These are phyloP conservation scores for Dichotomopilus funicola DNA, from an alignment of 2,329 filamentous ascomycete species.

Conservation along the genomic window DNA sequence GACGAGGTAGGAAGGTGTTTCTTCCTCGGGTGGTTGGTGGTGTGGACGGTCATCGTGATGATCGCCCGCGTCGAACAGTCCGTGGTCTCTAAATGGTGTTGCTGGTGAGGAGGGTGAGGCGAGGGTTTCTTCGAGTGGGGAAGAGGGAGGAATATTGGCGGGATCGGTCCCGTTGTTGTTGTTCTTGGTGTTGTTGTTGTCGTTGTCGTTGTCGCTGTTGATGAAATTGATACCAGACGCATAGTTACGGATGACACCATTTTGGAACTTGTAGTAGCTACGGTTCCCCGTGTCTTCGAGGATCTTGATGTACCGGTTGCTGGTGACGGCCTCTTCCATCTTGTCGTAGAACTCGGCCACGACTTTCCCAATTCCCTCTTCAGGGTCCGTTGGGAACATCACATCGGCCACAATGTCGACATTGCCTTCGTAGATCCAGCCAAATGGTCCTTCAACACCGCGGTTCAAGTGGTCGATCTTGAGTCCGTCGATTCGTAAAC, in stretches of 20 bases:
- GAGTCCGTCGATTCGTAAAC: constrained; percentile 84
- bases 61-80: background rate
- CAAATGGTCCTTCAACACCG: constrained; percentile 87
- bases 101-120: background rate
- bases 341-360: constrained; percentile 97
- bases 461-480: constrained; percentile 95
- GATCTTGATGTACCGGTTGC: constrained; percentile 60
- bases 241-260: constrained; percentile 17
- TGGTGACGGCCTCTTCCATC: constrained; percentile 83
- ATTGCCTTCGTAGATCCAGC: constrained; percentile 96
- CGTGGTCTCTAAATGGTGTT: background rate
- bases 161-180: background rate
- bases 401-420: constrained; percentile 95
- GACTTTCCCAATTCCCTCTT: constrained; percentile 86
- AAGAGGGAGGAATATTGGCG: background rate
- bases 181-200: background rate
- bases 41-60: background rate
- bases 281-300: constrained; percentile 41
- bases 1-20: constrained; percentile 73
- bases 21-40: constrained; percentile 28
- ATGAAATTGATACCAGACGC: constrained; percentile 1
- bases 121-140: constrained; percentile 5
- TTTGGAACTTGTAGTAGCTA: constrained; percentile 12
- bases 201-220: background rate
- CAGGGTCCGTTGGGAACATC: constrained; percentile 82